Base-by-base conservation (phyloP, 306 rosid species). In the Vicia villosa region DNA sequence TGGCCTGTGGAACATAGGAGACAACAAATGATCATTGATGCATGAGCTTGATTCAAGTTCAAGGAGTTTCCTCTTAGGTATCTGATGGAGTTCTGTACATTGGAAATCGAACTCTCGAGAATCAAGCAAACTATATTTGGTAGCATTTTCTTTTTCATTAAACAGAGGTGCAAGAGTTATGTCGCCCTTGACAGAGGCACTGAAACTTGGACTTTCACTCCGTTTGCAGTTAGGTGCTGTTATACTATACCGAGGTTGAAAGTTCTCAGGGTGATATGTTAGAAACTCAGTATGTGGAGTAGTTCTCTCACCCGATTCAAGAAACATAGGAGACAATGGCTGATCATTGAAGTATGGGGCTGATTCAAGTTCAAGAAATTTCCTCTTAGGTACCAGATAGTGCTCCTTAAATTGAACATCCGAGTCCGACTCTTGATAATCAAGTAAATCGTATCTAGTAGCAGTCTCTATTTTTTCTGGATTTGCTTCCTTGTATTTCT, bases 1-100 rank as follows among this genome's bases (percentile, higher is more conserved):
- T 65, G 86, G 66, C 66, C 45, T 68, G 16, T 73, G 82, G 55
- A 74, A 66, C 77, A 50, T 14, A 67, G 81, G 76, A 73, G 85
- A 74, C 43, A 86, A 49, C 65, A 63, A 73, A 58, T 57, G 66
- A 82, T 86, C 78, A 52, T 41, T 58, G 45, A 67, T 47, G 56
- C 61, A 70, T 63, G 85, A 79, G 47, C 71, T 83, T 62, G 70
- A 52, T 70, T 75, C 83, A 57, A 59, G 69, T 76, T 82, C 85
- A 73, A 72, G 72, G 40, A 52, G 73, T 36, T 69, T 78, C 56
- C 66, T 82, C 37, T 20, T 28, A 63, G 83, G 82, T 14, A 72
- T 47, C 36, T 41, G 55, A 60, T 63, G 57, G 71, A 54, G 72
- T 28, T 87, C 77, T 58, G 68, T 51, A 75, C 77, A 80, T 47